These are phyloP conservation scores for Plasmodium vinckei DNA, from an alignment of 169 alveolate genomes.

Conservation along the genomic window DNA sequence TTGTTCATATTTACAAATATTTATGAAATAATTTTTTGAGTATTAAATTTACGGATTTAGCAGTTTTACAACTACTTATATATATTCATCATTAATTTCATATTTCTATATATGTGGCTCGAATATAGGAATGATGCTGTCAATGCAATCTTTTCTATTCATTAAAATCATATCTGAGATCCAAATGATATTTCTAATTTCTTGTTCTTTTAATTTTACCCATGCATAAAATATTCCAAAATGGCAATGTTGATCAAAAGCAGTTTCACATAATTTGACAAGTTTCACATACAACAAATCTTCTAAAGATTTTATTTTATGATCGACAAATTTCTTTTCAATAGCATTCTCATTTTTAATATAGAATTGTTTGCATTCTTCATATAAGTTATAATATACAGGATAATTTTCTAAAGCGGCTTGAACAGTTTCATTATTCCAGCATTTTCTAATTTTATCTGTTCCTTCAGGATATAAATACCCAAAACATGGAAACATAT, in stretches of 20 bases:
- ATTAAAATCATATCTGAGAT: constrained; percentile 96
- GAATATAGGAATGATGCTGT: constrained; percentile 89
- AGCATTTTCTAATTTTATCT: constrained; percentile 91
- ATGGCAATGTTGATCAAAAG: constrained; percentile 97
- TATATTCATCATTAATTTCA: neutral
- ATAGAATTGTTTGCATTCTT: constrained; percentile 88
- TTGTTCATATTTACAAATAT: neutral
- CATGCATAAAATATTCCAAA: constrained; percentile 97
- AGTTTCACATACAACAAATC: constrained; percentile 96
- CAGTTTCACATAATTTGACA: constrained; percentile 94
- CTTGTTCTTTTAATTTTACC: constrained; percentile 98
- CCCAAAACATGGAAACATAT: constrained; percentile 91
- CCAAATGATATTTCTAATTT: constrained; percentile 97
- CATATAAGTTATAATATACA: constrained; percentile 89
- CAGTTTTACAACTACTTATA: neutral
- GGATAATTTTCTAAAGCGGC: constrained; percentile 93
- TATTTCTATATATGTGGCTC: constrained; percentile 78
- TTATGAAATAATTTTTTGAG: neutral
- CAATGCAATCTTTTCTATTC: constrained; percentile 89
- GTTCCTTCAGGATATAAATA: constrained; percentile 94
- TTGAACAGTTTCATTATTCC: constrained; percentile 92
- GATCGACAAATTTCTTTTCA: constrained; percentile 69
- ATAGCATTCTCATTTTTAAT: constrained; percentile 64
- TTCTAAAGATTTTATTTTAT: constrained; percentile 89
- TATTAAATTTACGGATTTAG: neutral